Conservation (phyloP, 1,284 basidiomycete genomes). For the Trametes hirsuta region DNA sequence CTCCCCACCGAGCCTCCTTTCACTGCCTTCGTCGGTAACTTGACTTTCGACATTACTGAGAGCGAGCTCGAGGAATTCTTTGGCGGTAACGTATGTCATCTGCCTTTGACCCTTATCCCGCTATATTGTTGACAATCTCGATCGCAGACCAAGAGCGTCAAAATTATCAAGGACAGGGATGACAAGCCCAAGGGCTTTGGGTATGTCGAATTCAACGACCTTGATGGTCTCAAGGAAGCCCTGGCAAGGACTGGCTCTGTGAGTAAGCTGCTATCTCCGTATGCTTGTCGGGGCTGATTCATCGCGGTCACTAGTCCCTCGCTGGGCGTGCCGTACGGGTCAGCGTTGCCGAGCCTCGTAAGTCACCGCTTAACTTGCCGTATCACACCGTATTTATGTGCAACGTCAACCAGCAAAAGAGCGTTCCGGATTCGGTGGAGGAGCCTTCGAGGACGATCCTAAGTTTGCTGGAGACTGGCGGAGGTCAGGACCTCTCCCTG, state of each 20-base stretch:
- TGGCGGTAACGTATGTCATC: constrained; percentile 52
- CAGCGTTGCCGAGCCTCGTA: constrained; percentile 94
- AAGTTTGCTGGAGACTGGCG: constrained; percentile 86
- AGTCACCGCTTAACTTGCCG: constrained; percentile 38
- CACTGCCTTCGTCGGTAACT: constrained; percentile 95
- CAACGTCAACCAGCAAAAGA: constrained; percentile 64
- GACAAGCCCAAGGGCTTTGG: constrained; percentile 98
- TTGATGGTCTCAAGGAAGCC: constrained; percentile 86
- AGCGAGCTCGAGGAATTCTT: constrained; percentile 86
- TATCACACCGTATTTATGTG: constrained; percentile 4
- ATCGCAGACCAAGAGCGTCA: constrained; percentile 76
- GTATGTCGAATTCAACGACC: constrained; percentile 90
- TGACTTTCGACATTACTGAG: constrained; percentile 92
- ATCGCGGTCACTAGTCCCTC: constrained; percentile 53
- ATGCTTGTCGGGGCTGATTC: neutral
- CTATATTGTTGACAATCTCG: neutral
- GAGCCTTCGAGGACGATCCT: constrained; percentile 60
- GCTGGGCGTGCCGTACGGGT: constrained; percentile 85
- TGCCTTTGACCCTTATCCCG: too few species aligned
- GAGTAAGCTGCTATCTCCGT: constrained; percentile 33
- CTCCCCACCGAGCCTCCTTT: constrained; percentile 94
- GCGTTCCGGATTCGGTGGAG: constrained; percentile 55
- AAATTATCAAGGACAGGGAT: constrained; percentile 90
- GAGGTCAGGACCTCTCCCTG: constrained; percentile 85
- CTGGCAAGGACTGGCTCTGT: constrained; percentile 69